Evolutionary conservation across 2,329 filamentous ascomycete genomes (phyloP).

Genomic region (Bretziella fagacearum): DNA sequence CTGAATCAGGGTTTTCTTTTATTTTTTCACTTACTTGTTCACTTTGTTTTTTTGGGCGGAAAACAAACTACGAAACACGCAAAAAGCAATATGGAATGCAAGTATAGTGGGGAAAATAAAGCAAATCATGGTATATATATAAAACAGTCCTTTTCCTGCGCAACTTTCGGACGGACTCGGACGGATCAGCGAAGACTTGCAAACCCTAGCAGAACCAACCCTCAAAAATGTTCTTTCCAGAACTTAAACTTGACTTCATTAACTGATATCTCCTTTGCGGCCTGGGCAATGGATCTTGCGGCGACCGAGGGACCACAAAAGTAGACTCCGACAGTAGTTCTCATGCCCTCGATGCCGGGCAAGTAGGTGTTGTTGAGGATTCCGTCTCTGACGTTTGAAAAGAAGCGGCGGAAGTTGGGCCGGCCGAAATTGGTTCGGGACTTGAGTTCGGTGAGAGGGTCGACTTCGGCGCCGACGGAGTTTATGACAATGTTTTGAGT

Average conservation of each 20-base stretch:
- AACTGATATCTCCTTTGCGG: constrained; percentile 54
- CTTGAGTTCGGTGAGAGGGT: constrained; percentile 83
- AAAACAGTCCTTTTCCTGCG: too few species aligned
- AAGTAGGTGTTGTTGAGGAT: constrained; percentile 77
- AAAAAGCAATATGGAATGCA: too few species aligned
- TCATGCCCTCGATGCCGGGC: constrained; percentile 57
- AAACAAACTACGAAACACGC: too few species aligned
- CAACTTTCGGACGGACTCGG: too few species aligned
- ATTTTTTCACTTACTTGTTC: too few species aligned
- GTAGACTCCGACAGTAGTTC: constrained; percentile 87
- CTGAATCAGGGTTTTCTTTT: too few species aligned
- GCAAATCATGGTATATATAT: too few species aligned
- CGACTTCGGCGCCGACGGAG: constrained; percentile 70
- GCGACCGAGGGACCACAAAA: constrained; percentile 79
- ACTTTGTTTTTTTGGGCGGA: too few species aligned
- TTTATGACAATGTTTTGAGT: constrained; percentile 95
- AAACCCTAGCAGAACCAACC: neutral
- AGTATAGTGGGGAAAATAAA: too few species aligned
- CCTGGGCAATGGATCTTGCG: constrained; percentile 70
- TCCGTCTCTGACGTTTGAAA: constrained; percentile 72
- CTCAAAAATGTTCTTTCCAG: constrained; percentile 92
- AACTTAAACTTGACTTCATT: constrained; percentile 84
- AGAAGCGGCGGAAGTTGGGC: constrained; percentile 69
- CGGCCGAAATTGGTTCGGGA: constrained; percentile 86
- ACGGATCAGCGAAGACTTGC: neutral